Base-by-base conservation (phyloP, 768 basidiomycete species). In the Tephrocybe sp. region DNA sequence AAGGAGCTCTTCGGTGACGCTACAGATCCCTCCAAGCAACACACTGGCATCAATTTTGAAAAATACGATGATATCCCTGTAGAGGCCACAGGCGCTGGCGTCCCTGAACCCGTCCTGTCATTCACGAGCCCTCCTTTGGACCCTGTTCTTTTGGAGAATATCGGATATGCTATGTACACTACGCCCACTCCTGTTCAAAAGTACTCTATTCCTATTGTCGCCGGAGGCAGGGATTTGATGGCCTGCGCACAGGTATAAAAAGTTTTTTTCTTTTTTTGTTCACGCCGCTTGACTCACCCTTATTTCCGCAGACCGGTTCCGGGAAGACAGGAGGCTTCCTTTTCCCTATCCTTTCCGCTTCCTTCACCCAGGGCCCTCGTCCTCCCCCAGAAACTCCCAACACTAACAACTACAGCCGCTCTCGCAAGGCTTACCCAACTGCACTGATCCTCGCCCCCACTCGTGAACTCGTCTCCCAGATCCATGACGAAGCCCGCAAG, bases 1-100 rank as follows among this genome's bases (percentile, higher is more conserved):
- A 94, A 92, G 73, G 95, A 98, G 64, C 87, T 99, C 31, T 99
- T 87, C 60, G 97, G 97, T 47, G 94, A 96, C 55, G 78, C 79
- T 32, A 75, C 80, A 38, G 96, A 98, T 67, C 82, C 87, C 19
- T 84, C 83, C 51, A 91, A 90, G 65, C 89, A 97, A 68, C 86
- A 92, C 65, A 96, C 95, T 36, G 97, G 97, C 55, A 98, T 99
- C 75, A 99, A 99, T 75, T 99, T 99, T 65, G 97, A 99, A 75
- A 97, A 97, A 72, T 99, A 98, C 63, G 97, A 97, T 70, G 96
- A 98, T 67, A 99, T 99, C 64, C 97, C 97, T 55, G 95, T 99
- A 59, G 97, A 98, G 73, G 96, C 95, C 28, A 98, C 96, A 41
- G 97, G 97, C 59, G 85, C 86, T 52, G 90, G 88, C 60, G 96